phyloP scores from a whole-genome alignment of 345 rosid genomes.

The Isatis tinctoria region DNA sequence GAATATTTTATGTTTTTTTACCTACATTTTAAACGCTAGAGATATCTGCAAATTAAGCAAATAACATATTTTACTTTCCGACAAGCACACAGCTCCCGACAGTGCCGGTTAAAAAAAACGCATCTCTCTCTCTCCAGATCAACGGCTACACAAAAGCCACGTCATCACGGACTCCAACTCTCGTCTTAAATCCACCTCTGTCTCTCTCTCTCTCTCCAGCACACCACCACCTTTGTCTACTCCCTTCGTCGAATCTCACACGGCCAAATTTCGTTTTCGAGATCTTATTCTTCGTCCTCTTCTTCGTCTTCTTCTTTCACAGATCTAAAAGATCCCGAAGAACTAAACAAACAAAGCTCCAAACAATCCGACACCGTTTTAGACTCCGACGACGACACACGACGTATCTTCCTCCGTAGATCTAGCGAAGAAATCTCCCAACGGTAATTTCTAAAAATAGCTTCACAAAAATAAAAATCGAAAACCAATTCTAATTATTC shows the following conservation, averaged over 20 bases:
- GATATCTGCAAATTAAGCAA: background rate
- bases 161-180: slow-evolving; percentile 16
- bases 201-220: background rate
- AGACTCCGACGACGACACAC: background rate
- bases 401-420: background rate
- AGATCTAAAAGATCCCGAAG: slow-evolving; percentile 15
- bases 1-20: background rate
- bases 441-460: slow-evolving; percentile 28
- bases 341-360: background rate
- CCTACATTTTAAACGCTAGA: background rate
- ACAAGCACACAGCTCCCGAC: slow-evolving; percentile 26
- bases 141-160: background rate
- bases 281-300: background rate
- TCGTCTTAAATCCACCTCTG: slow-evolving; percentile 17
- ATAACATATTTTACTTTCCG: slow-evolving; percentile 11
- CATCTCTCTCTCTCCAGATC: slow-evolving; percentile 21
- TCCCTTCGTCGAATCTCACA: slow-evolving; percentile 18
- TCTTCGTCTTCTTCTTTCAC: slow-evolving; percentile 1
- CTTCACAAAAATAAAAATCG: background rate
- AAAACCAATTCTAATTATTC: background rate
- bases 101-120: background rate
- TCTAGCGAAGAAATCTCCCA: slow-evolving; percentile 3
- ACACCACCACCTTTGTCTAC: slow-evolving; percentile 12
- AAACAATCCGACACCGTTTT: background rate
- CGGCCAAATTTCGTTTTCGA: background rate